Evolutionary conservation across 2,329 filamentous ascomycete genomes (phyloP).

Genomic region (Davidsoniella eucalypti): DNA sequence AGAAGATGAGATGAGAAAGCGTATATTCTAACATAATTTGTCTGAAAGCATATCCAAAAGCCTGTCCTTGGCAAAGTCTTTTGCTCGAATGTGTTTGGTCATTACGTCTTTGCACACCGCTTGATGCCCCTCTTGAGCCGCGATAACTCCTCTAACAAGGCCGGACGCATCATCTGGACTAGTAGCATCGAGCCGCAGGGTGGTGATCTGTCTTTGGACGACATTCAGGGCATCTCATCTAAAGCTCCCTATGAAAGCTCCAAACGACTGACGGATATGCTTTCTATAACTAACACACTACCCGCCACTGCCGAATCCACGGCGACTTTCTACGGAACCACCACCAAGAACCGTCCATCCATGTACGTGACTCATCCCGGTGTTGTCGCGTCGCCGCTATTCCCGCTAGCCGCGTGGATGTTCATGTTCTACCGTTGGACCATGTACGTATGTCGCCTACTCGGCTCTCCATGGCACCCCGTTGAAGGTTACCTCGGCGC

Average conservation of each 20-base stretch:
- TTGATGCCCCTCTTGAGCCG: slow-evolving; percentile 57
- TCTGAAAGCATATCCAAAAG: not conserved
- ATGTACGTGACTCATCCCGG: slow-evolving; percentile 78
- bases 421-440: slow-evolving; percentile 49
- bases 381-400: slow-evolving; percentile 65
- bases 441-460: slow-evolving; percentile 55
- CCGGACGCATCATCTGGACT: slow-evolving; percentile 69
- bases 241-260: slow-evolving; percentile 62
- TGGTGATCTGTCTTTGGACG: slow-evolving; percentile 41
- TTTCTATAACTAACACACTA: slow-evolving; percentile 57
- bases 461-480: slow-evolving; percentile 81
- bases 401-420: slow-evolving; percentile 56
- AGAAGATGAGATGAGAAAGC: no score
- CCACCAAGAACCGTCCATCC: slow-evolving; percentile 29
- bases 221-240: slow-evolving; percentile 58
- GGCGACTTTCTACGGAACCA: slow-evolving; percentile 10
- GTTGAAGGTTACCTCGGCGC: slow-evolving; percentile 63
- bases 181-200: slow-evolving; percentile 57
- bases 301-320: slow-evolving; percentile 37
- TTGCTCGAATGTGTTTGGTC: slow-evolving; percentile 83
- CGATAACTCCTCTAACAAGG: slow-evolving; percentile 21
- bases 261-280: slow-evolving; percentile 73
- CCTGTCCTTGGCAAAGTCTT: slow-evolving; percentile 67
- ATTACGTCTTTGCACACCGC: slow-evolving; percentile 76
- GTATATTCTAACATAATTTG: not conserved